Conservation (phyloP, 768 basidiomycete genomes). For the Pluteus cervinus region DNA sequence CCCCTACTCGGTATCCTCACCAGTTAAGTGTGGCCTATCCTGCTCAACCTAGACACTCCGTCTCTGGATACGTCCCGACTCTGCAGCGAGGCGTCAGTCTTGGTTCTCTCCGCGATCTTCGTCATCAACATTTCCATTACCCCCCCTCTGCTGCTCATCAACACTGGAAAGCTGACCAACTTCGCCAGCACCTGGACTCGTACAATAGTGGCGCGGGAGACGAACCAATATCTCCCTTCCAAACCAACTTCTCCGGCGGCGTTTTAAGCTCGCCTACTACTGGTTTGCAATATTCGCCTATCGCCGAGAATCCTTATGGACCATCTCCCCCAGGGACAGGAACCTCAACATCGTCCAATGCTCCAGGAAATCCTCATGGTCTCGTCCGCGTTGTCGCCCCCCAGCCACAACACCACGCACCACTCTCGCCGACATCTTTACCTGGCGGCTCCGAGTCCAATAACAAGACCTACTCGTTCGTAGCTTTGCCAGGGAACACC, state of each 20-base stretch:
- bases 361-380: slow-evolving; percentile 20
- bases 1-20: slow-evolving; percentile 32
- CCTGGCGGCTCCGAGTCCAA: slow-evolving; percentile 23
- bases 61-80: slow-evolving; percentile 32
- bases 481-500: slow-evolving; percentile 73
- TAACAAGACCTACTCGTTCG: slow-evolving; percentile 74
- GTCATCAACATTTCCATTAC: slow-evolving; percentile 31
- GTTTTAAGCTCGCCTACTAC: slow-evolving; percentile 25
- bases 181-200: slow-evolving; percentile 21
- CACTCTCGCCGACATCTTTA: slow-evolving; percentile 19
- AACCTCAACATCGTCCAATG: slow-evolving; percentile 49
- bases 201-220: slow-evolving; percentile 31
- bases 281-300: slow-evolving; percentile 39
- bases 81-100: slow-evolving; percentile 41
- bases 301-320: slow-evolving; percentile 47
- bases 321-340: slow-evolving; percentile 59
- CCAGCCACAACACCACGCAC: slow-evolving; percentile 20
- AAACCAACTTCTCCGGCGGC: slow-evolving; percentile 44
- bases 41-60: slow-evolving; percentile 27
- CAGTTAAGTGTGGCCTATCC: slow-evolving; percentile 33
- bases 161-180: slow-evolving; percentile 34
- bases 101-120: slow-evolving; percentile 38
- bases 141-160: slow-evolving; percentile 16
- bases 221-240: slow-evolving; percentile 49
- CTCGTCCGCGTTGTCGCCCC: slow-evolving; percentile 16